phyloP scores from a whole-genome alignment of 73 alveolate species.

The Paramecium tetraurelia region DNA sequence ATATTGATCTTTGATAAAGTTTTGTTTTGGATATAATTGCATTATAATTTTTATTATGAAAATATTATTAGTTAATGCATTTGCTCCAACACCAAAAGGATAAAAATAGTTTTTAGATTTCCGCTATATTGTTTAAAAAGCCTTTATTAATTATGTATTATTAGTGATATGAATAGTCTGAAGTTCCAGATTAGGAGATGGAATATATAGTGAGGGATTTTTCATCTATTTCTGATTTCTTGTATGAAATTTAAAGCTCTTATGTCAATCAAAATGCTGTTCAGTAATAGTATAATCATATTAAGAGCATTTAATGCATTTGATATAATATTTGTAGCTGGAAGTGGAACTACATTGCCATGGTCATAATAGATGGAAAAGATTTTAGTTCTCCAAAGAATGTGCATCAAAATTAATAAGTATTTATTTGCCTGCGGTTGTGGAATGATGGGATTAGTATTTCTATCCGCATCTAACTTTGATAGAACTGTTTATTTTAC shows the following conservation, averaged over 20 bases:
- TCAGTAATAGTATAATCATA: background rate
- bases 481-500: slow-evolving; percentile 52
- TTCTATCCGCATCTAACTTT: slow-evolving; percentile 31
- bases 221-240: background rate
- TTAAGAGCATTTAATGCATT: slow-evolving; percentile 19
- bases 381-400: background rate
- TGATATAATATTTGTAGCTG: slow-evolving; percentile 34
- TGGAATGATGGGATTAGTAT: slow-evolving; percentile 36
- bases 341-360: slow-evolving; percentile 1
- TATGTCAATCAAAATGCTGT: slow-evolving; percentile 47
- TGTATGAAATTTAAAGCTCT: slow-evolving; percentile 41
- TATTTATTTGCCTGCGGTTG: slow-evolving; percentile 38
- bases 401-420: slow-evolving; percentile 41
- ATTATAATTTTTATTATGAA: background rate
- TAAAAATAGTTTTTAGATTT: background rate
- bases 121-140: background rate
- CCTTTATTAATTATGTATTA: background rate
- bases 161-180: background rate
- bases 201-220: slow-evolving; percentile 31
- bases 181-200: background rate
- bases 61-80: background rate
- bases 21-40: background rate
- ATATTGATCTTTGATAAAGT: background rate
- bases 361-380: slow-evolving; percentile 40
- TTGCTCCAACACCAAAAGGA: background rate